Conservation (phyloP, 2,329 filamentous ascomycete species). For the Aspergillus bombycis region DNA sequence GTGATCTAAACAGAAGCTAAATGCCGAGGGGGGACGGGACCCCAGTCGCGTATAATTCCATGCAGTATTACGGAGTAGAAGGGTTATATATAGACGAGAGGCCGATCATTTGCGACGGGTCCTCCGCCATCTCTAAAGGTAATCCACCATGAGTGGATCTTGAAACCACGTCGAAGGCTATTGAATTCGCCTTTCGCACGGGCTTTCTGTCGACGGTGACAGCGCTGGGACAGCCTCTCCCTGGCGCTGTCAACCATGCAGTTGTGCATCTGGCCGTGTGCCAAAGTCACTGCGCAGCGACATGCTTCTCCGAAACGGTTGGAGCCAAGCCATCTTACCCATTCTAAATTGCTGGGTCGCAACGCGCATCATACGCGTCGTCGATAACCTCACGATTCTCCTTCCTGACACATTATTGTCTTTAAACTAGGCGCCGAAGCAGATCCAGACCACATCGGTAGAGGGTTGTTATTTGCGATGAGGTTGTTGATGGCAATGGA, state of each 20-base stretch:
- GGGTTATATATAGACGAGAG: not conserved
- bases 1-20: not conserved
- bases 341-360: not conserved
- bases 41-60: not conserved
- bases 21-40: not conserved
- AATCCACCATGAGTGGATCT: not conserved
- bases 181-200: not conserved
- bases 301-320: not conserved
- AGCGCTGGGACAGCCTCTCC: not conserved
- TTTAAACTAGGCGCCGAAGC: not conserved
- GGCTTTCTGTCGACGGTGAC: not conserved
- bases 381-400: not conserved
- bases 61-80: not conserved
- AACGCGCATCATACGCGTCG: not conserved
- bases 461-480: not conserved
- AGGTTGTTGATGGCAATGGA: not conserved
- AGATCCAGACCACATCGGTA: not conserved
- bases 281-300: not conserved
- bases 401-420: not conserved
- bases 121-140: not conserved
- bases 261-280: not conserved
- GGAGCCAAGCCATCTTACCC: not conserved
- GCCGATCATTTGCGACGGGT: not conserved
- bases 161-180: not conserved
- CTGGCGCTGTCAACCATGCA: not conserved